Evolutionary conservation across 2,329 filamentous ascomycete genomes (phyloP).

Genomic region (Pyrenophora teres): DNA sequence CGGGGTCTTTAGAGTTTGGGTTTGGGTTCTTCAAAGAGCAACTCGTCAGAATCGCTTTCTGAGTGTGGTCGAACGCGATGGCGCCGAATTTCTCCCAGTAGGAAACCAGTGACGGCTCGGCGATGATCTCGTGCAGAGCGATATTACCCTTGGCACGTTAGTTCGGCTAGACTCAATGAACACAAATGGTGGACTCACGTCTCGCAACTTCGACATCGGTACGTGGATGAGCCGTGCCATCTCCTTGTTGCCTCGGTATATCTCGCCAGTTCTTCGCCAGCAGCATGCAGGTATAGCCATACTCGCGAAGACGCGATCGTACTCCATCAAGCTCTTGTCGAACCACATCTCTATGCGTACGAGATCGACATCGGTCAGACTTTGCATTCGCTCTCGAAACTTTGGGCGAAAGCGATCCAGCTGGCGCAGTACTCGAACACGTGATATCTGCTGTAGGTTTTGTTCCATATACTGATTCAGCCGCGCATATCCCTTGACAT

Average conservation of each 20-base stretch:
- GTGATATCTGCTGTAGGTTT: slow-evolving; percentile 79
- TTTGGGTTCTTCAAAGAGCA: slow-evolving; percentile 82
- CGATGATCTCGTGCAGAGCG: slow-evolving; percentile 92
- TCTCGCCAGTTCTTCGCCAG: slow-evolving; percentile 95
- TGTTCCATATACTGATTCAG: slow-evolving; percentile 90
- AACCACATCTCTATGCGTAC: slow-evolving; percentile 99
- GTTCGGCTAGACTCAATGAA: not conserved
- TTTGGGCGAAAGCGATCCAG: slow-evolving; percentile 93
- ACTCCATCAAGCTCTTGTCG: slow-evolving; percentile 93
- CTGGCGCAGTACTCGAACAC: slow-evolving; percentile 89
- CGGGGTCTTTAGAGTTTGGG: slow-evolving; percentile 66
- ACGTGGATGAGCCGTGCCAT: slow-evolving; percentile 97
- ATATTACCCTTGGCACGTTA: slow-evolving; percentile 75
- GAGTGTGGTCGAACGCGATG: slow-evolving; percentile 91
- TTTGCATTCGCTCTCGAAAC: slow-evolving; percentile 93
- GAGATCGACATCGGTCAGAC: slow-evolving; percentile 89
- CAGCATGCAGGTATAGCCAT: slow-evolving; percentile 99
- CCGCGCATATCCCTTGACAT: slow-evolving; percentile 92
- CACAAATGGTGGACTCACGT: slow-evolving; percentile 64
- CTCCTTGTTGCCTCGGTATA: slow-evolving; percentile 96
- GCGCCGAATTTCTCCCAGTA: slow-evolving; percentile 99
- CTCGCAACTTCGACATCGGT: slow-evolving; percentile 85
- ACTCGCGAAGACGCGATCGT: slow-evolving; percentile 96
- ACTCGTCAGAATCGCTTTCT: slow-evolving; percentile 93
- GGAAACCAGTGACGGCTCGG: slow-evolving; percentile 90